phyloP scores from a whole-genome alignment of 2,329 filamentous ascomycete species.

The Colletotrichum noveboracense region DNA sequence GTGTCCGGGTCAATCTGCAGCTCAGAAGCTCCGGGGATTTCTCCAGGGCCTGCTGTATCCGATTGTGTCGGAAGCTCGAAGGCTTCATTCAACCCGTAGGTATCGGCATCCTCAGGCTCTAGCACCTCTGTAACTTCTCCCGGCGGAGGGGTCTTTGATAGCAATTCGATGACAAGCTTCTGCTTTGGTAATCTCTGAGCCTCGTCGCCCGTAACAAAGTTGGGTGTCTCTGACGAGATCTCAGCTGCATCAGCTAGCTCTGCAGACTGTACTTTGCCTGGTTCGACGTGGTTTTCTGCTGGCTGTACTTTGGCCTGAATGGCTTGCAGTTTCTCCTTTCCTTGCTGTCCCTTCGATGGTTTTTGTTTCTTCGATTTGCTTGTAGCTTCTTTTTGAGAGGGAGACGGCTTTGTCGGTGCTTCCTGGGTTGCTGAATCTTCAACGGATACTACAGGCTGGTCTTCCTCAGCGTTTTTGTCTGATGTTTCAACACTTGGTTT shows the following conservation, averaged over 20 bases:
- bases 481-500: background rate
- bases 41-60: background rate
- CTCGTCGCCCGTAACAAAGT: background rate
- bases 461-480: background rate
- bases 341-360: background rate
- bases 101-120: slow-evolving; percentile 5
- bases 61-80: background rate
- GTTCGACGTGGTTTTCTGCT: background rate
- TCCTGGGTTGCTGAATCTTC: background rate
- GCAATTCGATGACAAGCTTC: background rate
- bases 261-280: background rate
- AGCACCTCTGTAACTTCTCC: background rate
- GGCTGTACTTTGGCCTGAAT: background rate
- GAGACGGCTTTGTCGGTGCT: background rate
- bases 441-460: background rate
- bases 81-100: background rate
- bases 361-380: background rate
- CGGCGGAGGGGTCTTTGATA: background rate
- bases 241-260: background rate
- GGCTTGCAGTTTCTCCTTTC: background rate
- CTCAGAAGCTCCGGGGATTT: no score
- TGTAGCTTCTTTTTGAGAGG: background rate
- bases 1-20: background rate
- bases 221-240: background rate
- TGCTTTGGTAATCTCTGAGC: background rate